phyloP scores from a whole-genome alignment of 75 land plant species.

The Ceratopteris richardii region DNA sequence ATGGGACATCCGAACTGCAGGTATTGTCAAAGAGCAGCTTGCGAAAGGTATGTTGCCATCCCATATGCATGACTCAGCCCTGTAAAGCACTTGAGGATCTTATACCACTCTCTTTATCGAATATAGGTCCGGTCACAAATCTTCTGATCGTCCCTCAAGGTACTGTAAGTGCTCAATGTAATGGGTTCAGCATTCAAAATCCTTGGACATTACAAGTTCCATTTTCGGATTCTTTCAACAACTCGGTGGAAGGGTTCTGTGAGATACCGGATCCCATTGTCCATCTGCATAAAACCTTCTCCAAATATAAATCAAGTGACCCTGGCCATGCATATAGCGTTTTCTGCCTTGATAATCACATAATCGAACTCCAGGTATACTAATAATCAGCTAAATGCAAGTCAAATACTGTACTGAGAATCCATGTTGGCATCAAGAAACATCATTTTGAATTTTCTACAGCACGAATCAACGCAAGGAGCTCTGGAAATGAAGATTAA shows the following conservation, averaged over 20 bases:
- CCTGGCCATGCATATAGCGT: background rate
- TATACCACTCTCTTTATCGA: background rate
- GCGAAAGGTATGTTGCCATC: background rate
- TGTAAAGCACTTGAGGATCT: background rate
- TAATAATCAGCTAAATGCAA: background rate
- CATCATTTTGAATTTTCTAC: background rate
- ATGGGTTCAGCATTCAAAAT: background rate
- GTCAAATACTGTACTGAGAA: background rate
- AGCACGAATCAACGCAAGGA: slow-evolving; percentile 1
- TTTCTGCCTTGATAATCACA: background rate
- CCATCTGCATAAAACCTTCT: background rate
- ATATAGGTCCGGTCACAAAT: slow-evolving; percentile 3
- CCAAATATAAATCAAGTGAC: background rate
- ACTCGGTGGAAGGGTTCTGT: background rate
- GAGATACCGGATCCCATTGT: background rate
- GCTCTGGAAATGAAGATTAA: slow-evolving; percentile 3
- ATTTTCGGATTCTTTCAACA: background rate
- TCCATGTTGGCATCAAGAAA: background rate
- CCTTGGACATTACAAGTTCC: background rate
- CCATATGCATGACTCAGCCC: background rate
- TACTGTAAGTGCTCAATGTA: background rate
- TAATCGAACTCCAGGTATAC: background rate
- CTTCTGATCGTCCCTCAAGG: background rate
- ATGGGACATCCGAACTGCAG: slow-evolving; percentile 18
- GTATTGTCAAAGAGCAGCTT: background rate